Conservation (phyloP, 495 filamentous ascomycete genomes). For the Staphylotrichum tortipilum region DNA sequence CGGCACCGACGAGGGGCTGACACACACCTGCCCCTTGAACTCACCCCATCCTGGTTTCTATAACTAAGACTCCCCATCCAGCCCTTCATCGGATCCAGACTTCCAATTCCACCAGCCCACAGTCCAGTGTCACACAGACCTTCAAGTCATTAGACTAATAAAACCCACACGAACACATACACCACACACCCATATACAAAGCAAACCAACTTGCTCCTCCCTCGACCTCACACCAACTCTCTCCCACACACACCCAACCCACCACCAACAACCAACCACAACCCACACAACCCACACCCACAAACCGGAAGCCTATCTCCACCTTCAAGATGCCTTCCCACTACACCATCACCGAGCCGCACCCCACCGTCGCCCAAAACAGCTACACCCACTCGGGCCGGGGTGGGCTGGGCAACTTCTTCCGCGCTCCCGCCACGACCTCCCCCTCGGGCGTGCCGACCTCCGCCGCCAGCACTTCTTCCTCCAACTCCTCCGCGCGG, state of each 20-base stretch:
- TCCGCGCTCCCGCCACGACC: conserved; percentile 58
- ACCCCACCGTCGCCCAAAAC: conserved; percentile 59
- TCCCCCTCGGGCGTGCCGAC: conserved; percentile 33
- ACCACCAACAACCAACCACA: neutral
- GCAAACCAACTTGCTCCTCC: no score
- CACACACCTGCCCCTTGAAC: conserved; percentile 9
- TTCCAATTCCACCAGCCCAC: neutral
- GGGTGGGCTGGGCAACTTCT: conserved; percentile 82
- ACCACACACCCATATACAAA: no score
- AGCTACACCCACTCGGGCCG: conserved; percentile 69
- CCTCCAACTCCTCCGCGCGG: conserved; percentile 32
- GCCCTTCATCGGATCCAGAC: neutral
- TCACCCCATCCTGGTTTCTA: neutral
- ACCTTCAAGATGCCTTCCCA: conserved; percentile 30
- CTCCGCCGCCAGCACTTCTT: conserved; percentile 5
- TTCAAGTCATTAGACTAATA: no score
- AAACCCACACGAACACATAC: no score
- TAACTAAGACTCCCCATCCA: no score
- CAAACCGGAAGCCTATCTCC: no score
- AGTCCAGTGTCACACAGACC: no score
- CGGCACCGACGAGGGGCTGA: neutral
- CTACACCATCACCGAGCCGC: conserved; percentile 71
- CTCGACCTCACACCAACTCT: no score
- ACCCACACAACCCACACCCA: neutral
- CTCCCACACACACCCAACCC: neutral